These are phyloP conservation scores for Suhomyces atakaporum DNA, from an alignment of 1,139 yeast genomes.

Conservation along the genomic window DNA sequence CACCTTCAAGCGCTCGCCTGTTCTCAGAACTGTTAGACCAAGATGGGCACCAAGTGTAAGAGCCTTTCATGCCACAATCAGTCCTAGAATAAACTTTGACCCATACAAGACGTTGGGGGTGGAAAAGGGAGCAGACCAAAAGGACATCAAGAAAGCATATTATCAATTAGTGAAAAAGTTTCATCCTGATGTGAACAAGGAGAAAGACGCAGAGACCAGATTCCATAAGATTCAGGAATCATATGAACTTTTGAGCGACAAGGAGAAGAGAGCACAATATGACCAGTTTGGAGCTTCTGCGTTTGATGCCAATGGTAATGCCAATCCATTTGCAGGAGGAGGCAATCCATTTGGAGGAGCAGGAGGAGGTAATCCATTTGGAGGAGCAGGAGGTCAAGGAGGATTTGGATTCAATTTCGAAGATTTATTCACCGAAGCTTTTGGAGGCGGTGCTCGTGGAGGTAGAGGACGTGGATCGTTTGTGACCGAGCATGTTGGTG, in stretches of 20 bases:
- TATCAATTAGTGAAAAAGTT: slow-evolving; percentile 88
- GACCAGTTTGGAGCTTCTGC: slow-evolving; percentile 92
- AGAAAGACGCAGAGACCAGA: slow-evolving; percentile 78
- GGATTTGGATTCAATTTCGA: slow-evolving; percentile 71
- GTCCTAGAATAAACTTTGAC: slow-evolving; percentile 48
- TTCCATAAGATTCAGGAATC: slow-evolving; percentile 95
- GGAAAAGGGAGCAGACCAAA: slow-evolving; percentile 64
- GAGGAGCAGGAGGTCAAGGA: slow-evolving; percentile 40
- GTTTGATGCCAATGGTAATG: slow-evolving; percentile 67
- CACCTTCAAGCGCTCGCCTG: slow-evolving; percentile 6
- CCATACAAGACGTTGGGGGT: slow-evolving; percentile 89
- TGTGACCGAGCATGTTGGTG: slow-evolving; percentile 83
- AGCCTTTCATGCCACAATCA: slow-evolving; percentile 30
- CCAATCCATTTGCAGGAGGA: slow-evolving; percentile 55
- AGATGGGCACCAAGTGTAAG: slow-evolving; percentile 11
- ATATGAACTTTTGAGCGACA: slow-evolving; percentile 87
- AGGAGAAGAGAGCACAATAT: slow-evolving; percentile 82
- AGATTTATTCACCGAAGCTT: slow-evolving; percentile 82
- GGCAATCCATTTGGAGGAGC: slow-evolving; percentile 45
- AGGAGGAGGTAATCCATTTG: slow-evolving; percentile 40
- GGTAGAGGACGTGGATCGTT: slow-evolving; percentile 40
- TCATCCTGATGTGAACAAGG: slow-evolving; percentile 97
- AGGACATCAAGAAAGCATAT: slow-evolving; percentile 91
- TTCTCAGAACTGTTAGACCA: slow-evolving; percentile 6
- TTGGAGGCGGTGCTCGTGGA: slow-evolving; percentile 46